These are phyloP conservation scores for Durio zibethinus DNA, from an alignment of 345 rosid genomes.

Conservation along the genomic window DNA sequence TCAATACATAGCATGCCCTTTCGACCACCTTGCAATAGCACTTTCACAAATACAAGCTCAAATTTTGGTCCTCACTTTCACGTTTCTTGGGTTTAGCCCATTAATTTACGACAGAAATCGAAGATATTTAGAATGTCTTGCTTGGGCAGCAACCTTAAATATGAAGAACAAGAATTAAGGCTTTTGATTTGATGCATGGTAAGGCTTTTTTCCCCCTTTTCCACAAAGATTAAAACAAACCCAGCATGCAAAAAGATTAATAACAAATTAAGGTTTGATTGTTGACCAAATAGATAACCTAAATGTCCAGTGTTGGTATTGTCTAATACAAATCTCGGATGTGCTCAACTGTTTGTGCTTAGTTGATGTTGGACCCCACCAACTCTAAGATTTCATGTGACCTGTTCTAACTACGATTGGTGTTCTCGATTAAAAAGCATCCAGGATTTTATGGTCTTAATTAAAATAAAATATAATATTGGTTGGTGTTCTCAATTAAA, in stretches of 20 bases:
- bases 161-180: no score
- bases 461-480: no score
- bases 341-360: not conserved
- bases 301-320: no score
- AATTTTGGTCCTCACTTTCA: not conserved
- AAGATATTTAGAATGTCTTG: constrained; percentile 32
- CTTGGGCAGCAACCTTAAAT: no score
- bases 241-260: not conserved
- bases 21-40: constrained; percentile 39
- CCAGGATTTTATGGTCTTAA: no score
- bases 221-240: not conserved
- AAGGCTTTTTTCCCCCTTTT: no score
- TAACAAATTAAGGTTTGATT: no score
- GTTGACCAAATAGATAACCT: no score
- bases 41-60: not conserved
- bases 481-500: no score
- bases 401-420: not conserved
- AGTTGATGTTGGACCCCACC: not conserved
- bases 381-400: not conserved
- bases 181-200: no score
- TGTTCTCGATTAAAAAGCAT: no score
- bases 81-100: constrained; percentile 31
- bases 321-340: not conserved
- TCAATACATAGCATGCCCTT: constrained; percentile 68
- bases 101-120: constrained; percentile 56